A percentile compares a stretch with the other conserved stretches of the same genome.
These are phyloP conservation scores for Aspergillus hortae DNA, from an alignment of 2,329 filamentous ascomycete species.

Conservation along the genomic window DNA sequence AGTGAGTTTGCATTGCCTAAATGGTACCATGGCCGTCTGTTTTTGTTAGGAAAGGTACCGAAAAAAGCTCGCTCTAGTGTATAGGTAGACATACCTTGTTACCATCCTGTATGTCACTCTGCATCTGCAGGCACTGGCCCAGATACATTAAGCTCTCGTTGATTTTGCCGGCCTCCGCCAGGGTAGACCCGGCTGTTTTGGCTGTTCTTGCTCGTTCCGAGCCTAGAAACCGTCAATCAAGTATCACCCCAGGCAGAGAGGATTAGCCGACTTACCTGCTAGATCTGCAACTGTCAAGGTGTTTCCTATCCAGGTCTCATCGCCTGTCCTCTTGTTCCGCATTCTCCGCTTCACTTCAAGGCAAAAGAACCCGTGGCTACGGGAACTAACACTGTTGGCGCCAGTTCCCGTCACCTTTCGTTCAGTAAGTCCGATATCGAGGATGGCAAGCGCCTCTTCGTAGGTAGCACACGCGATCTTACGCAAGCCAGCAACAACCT, in stretches of 20 bases:
- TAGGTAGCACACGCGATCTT: constrained; percentile 84
- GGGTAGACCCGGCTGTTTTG: constrained; percentile 86
- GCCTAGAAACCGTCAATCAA: constrained; percentile 33
- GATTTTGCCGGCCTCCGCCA: constrained; percentile 96
- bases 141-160: constrained; percentile 98
- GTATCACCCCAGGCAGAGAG: constrained; percentile 12
- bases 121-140: constrained; percentile 93
- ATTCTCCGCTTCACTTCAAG: constrained; percentile 85
- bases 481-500: constrained; percentile 84
- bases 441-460: constrained; percentile 79
- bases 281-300: constrained; percentile 86
- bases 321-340: constrained; percentile 46
- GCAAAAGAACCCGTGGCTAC: constrained; percentile 95
- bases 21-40: constrained; percentile 70
- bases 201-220: constrained; percentile 91
- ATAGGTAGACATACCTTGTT: constrained; percentile 60
- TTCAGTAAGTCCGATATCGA: constrained; percentile 86
- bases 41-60: constrained; percentile 11
- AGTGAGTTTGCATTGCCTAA: constrained; percentile 79
- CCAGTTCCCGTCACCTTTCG: constrained; percentile 84
- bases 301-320: constrained; percentile 68
- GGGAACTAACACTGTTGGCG: constrained; percentile 86
- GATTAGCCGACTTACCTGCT: constrained; percentile 56
- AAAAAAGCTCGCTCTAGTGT: neutral
- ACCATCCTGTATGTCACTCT: constrained; percentile 71